Evolutionary conservation across 768 basidiomycete species (phyloP).

Genomic region (Guyanaporus albipodus): DNA sequence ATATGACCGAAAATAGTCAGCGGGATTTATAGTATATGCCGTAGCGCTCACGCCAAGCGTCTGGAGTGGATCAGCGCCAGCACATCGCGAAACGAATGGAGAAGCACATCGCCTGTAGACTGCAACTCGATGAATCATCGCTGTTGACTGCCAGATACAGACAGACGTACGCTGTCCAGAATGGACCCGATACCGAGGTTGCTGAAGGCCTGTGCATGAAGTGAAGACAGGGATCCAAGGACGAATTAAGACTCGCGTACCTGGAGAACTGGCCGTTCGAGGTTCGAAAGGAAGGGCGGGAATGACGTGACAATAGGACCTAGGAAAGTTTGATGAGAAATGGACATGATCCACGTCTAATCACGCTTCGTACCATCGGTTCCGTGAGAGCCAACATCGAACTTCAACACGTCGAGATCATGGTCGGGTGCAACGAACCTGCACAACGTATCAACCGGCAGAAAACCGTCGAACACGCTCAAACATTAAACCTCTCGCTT

Average conservation of each 20-base stretch:
- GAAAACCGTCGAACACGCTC: background rate
- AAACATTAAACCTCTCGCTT: background rate
- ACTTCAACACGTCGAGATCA: conserved; percentile 1
- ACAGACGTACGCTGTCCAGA: background rate
- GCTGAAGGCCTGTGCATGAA: background rate
- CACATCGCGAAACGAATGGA: background rate
- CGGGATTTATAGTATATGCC: background rate
- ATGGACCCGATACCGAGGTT: background rate
- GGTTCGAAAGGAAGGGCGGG: background rate
- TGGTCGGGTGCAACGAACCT: conserved; percentile 4
- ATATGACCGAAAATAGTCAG: conserved; percentile 1
- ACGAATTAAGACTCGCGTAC: background rate
- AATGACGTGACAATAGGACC: conserved; percentile 2
- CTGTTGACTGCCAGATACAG: background rate
- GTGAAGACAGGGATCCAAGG: background rate
- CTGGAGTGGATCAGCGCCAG: background rate
- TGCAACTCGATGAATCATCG: background rate
- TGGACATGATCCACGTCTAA: background rate
- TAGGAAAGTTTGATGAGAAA: background rate
- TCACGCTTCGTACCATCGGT: background rate
- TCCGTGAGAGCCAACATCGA: background rate
- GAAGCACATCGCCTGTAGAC: background rate
- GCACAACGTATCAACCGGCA: background rate
- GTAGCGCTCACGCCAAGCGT: background rate
- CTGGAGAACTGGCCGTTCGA: background rate